Evolutionary conservation across 495 filamentous ascomycete genomes (phyloP), one percentile per base, ranked within the genome.

Genomic region (Penicillium steckii): DNA sequence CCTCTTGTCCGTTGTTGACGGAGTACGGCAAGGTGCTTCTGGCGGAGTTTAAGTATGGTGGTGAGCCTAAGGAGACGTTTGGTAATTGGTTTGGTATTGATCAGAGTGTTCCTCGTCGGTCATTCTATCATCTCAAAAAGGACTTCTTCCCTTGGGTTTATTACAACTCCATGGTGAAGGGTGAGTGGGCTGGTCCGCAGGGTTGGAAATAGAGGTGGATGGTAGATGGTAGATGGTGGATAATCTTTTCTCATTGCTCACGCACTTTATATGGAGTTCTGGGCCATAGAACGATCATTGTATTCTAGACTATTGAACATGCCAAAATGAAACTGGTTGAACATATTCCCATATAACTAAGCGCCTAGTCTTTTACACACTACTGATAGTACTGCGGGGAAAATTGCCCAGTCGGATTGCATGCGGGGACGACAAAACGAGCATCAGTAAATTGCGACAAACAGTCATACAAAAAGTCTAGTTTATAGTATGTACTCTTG

Each of bases 31-130:
- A 88, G 69, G 82, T 88, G 12, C 72, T 88, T 41, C 75, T 88
- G 33, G 83, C 82, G 13, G 85, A 88, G 70, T 88, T 88, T 72
- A 87, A 84, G 76, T 88, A 88, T 50, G 85, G 79, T n/a, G 83
- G 82, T 9, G 77, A 74, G 54, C 85, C 85, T 4, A 85, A 87
- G 72, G 85, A 88, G 76, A 86, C 85, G 0, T 88, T 88, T 56
- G 72, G 62, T 17, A 55, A 67, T 13, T 74, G 67, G 65, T 67
- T 86, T 17, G 83, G 82, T 6, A 72, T 80, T 37, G 80, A 84
- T 57, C 84, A 87, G 68, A 74, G 70, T 10, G 62, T 52, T 12
- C 84, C 85, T 0, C 72, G 78, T 4, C 67, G 77, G 8, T 56
- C 74, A 8, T 88, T 82, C 64, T 88, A 85, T 44, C 69, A 86